Conservation (phyloP, 495 filamentous ascomycete species). For the Tirmania nivea region DNA sequence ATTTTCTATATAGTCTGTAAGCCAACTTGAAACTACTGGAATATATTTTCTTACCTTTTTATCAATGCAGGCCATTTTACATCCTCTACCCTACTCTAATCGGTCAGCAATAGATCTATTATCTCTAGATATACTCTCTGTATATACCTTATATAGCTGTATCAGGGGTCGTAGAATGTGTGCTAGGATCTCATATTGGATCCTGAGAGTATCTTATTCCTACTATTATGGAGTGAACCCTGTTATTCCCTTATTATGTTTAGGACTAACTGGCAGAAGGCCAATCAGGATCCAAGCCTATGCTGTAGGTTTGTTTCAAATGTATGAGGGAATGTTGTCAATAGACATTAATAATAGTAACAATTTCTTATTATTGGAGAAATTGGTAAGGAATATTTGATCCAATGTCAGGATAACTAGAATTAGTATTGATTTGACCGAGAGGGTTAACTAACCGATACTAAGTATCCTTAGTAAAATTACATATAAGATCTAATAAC, state of each 20-base stretch:
- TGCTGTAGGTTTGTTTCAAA: neutral
- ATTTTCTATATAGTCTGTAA: too few species aligned
- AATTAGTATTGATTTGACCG: too few species aligned
- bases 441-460: too few species aligned
- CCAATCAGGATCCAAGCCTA: neutral
- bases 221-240: too few species aligned
- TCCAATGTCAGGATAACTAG: too few species aligned
- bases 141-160: neutral
- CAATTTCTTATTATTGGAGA: neutral
- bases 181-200: neutral
- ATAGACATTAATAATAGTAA: neutral
- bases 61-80: neutral
- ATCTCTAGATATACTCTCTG: too few species aligned
- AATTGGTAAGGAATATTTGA: constrained; percentile 1
- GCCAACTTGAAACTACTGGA: neutral
- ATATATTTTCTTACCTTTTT: neutral
- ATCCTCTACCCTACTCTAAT: too few species aligned
- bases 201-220: too few species aligned
- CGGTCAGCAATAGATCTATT: too few species aligned
- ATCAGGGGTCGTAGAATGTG: neutral
- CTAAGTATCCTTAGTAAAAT: too few species aligned
- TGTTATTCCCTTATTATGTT: too few species aligned
- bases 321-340: neutral
- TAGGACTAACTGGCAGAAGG: neutral
- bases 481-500: neutral